Base-by-base conservation (phyloP, 768 basidiomycete genomes). In the Suillus sp. region DNA sequence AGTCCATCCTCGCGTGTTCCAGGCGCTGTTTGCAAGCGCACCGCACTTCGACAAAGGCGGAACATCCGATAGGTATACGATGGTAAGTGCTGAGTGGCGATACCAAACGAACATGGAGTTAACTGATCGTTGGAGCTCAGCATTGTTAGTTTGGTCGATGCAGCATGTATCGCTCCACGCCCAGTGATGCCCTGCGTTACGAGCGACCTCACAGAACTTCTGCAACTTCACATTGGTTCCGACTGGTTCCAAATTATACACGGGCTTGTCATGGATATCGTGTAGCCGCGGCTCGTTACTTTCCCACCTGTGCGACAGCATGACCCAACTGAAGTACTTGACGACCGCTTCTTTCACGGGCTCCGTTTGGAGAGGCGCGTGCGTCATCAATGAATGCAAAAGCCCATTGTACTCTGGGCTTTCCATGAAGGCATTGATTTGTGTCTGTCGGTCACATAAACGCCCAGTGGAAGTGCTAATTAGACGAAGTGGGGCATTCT, bases 91-190 rank as follows among this genome's bases (percentile, higher is more conserved):
- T 20, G 66, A 59, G 18, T 66, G 32, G 1, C 66, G 53, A 38
- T 67, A 67, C 66, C 66, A 67, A 14, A 30, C 18, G 30, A 66
- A 67, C 66, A 66, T 67, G 11, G 66, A 66, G 8, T 53, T 50
- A 7, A 66, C 40, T 8, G 53, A 55, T 35, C n/a, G 20, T 13
- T 54, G 53, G 13, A 54, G 32, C 11, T 55, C 53, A 14, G 13
- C n/a, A n/a, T 14, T 55, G 14, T 55, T 34, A n/a, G 7, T 22
- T n/a, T 55, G 53, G n/a, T 55, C 34, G 3, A 55, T 35, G 13
- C 34, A 55, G 14, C 53, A 55, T n/a, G 53, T 35, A 34, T 55
- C 53, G 14, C n/a, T 34, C 53, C 53, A 55, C 8, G 53, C 53
- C 53, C 53, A 55, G 34, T 13, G 53, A 55, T 54, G 22, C 13